Evolutionary conservation across 2,329 filamentous ascomycete species (phyloP).

Genomic region (Monosporascus sp.): DNA sequence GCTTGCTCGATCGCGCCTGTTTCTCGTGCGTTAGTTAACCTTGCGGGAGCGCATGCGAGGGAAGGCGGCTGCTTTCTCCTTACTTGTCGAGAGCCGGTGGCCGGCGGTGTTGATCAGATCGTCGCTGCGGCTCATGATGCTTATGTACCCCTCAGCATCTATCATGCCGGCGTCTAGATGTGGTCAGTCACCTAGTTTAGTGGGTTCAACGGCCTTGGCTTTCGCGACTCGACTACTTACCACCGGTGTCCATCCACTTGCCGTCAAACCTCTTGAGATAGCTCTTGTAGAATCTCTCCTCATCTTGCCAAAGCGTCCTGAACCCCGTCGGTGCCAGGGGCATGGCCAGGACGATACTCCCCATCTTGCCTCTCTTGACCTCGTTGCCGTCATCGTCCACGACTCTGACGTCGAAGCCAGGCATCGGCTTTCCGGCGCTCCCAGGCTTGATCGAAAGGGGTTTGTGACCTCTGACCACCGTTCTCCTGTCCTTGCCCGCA

Average conservation of each 20-base stretch:
- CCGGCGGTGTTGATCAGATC: constrained; percentile 96
- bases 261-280: constrained; percentile 80
- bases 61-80: constrained; percentile 12
- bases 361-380: constrained; percentile 69
- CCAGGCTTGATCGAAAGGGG: constrained; percentile 67
- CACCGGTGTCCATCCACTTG: constrained; percentile 80
- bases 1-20: constrained; percentile 84
- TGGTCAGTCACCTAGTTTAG: constrained; percentile 1
- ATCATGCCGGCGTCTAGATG: constrained; percentile 71
- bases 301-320: constrained; percentile 79
- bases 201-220: not conserved
- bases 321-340: constrained; percentile 84
- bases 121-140: constrained; percentile 63
- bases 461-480: constrained; percentile 30
- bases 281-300: constrained; percentile 76
- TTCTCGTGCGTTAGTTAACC: constrained; percentile 4
- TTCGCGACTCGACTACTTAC: constrained; percentile 10
- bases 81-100: constrained; percentile 82
- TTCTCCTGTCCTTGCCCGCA: constrained; percentile 48
- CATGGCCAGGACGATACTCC: constrained; percentile 81
- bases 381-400: constrained; percentile 77
- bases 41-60: too few relatives aligned
- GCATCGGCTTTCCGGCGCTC: constrained; percentile 85
- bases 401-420: constrained; percentile 80
- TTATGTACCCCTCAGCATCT: constrained; percentile 64